Conservation (phyloP, 129 eudicot genomes). For the Centaurea solstitialis region DNA sequence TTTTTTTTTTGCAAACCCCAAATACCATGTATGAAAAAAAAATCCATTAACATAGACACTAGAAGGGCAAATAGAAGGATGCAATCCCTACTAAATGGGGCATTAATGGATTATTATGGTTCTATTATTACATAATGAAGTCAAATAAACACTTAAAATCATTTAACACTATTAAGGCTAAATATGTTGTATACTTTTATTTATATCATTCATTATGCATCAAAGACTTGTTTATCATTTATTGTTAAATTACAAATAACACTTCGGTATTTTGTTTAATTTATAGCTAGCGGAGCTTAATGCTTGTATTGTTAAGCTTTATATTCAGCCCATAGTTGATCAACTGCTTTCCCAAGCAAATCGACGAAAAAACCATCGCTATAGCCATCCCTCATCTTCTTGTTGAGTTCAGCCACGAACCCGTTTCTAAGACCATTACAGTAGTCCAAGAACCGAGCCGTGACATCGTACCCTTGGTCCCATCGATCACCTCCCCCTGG, state of each 20-base stretch:
- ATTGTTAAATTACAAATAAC: neutral
- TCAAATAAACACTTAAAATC: neutral
- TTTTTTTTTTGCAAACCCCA: too few relatives aligned
- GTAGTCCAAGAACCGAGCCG: conserved; percentile 66
- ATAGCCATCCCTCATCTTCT: conserved; percentile 66
- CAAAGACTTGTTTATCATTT: neutral
- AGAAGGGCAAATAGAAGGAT: too few relatives aligned
- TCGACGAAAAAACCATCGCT: conserved; percentile 38
- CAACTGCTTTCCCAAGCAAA: conserved; percentile 60
- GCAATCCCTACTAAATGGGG: too few relatives aligned
- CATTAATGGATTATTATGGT: too few relatives aligned
- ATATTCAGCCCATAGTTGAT: conserved; percentile 66
- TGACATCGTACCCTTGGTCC: conserved; percentile 72
- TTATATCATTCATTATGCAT: neutral
- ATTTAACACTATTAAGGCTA: neutral
- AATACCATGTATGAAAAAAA: too few relatives aligned
- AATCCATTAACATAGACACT: too few relatives aligned
- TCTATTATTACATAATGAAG: too few relatives aligned
- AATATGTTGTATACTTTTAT: neutral
- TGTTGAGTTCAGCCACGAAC: conserved; percentile 66
- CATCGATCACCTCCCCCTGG: conserved; percentile 55
- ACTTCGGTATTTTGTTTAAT: neutral
- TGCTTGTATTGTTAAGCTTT: conserved; percentile 36
- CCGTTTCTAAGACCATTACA: conserved; percentile 56
- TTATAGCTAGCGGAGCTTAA: neutral